Conservation (phyloP, 73 alveolate species). For the Paramecium octaurelia region DNA sequence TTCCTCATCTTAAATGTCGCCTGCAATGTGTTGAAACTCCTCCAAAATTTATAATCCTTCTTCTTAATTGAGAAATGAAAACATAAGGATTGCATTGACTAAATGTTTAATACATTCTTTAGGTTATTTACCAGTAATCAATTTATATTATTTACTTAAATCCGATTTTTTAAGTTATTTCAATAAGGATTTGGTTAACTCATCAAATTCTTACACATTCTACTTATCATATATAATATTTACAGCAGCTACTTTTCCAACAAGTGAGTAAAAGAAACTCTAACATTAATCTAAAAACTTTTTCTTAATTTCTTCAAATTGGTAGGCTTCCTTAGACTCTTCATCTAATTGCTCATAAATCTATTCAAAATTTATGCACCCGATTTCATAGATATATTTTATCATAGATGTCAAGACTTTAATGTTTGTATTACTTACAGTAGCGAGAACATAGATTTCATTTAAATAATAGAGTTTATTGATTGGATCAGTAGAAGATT, state of each 20-base stretch:
- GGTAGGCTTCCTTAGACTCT: background rate
- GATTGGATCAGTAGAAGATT: background rate
- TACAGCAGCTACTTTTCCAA: conserved; percentile 14
- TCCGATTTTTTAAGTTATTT: background rate
- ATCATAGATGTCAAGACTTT: background rate
- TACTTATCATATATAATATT: background rate
- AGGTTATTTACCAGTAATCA: background rate
- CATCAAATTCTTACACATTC: background rate
- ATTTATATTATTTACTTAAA: background rate
- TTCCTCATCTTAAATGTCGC: background rate
- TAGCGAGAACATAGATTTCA: conserved; percentile 43
- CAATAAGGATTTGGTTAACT: background rate
- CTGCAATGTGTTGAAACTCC: background rate
- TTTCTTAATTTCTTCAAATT: conserved; percentile 1
- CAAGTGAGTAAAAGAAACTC: conserved; percentile 14
- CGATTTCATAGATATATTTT: background rate
- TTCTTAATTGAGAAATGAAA: background rate
- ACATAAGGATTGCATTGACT: background rate
- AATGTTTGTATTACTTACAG: background rate
- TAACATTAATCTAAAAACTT: background rate
- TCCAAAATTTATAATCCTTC: conserved; percentile 25
- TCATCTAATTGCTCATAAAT: background rate
- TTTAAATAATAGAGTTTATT: conserved; percentile 11
- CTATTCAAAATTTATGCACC: background rate
- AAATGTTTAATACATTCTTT: background rate